phyloP scores from a whole-genome alignment of 2,329 filamentous ascomycete genomes.

The Trematosphaeria pertusa region DNA sequence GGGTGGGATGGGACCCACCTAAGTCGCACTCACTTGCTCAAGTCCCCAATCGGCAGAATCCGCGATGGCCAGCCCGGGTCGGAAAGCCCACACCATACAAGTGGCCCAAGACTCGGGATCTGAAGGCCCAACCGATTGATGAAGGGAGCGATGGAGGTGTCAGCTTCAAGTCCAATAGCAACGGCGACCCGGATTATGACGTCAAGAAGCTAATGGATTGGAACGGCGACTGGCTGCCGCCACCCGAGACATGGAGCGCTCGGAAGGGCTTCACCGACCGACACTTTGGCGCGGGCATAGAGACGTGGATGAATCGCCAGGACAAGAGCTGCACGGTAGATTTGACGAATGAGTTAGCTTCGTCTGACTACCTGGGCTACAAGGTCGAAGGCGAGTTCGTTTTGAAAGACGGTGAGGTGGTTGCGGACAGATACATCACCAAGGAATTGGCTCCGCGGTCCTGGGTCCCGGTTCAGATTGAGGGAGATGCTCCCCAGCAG shows the following conservation, averaged over 20 bases:
- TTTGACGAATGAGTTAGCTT: slow-evolving; percentile 3
- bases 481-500: slow-evolving; percentile 25
- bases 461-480: slow-evolving; percentile 38
- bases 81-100: slow-evolving; percentile 10
- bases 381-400: slow-evolving; percentile 3
- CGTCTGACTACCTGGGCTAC: neutral
- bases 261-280: slow-evolving; percentile 39
- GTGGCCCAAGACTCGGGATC: slow-evolving; percentile 40
- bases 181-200: slow-evolving; percentile 43
- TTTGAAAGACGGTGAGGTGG: slow-evolving; percentile 6
- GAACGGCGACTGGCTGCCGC: slow-evolving; percentile 54
- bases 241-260: slow-evolving; percentile 56
- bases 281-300: slow-evolving; percentile 42
- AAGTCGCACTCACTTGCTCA: slow-evolving; percentile 3
- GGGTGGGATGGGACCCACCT: slow-evolving; percentile 17
- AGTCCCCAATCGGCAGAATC: slow-evolving; percentile 17
- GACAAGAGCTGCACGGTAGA: slow-evolving; percentile 16
- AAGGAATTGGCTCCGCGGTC: slow-evolving; percentile 38
- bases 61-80: slow-evolving; percentile 17
- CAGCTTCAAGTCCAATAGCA: slow-evolving; percentile 31
- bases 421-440: slow-evolving; percentile 5
- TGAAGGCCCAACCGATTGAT: slow-evolving; percentile 26
- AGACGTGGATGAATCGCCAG: slow-evolving; percentile 38
- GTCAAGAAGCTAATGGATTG: slow-evolving; percentile 51
- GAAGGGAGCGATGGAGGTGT: slow-evolving; percentile 33